Conservation (phyloP, 1,284 basidiomycete genomes). For the Sporisorium iseilematis-ciliati region DNA sequence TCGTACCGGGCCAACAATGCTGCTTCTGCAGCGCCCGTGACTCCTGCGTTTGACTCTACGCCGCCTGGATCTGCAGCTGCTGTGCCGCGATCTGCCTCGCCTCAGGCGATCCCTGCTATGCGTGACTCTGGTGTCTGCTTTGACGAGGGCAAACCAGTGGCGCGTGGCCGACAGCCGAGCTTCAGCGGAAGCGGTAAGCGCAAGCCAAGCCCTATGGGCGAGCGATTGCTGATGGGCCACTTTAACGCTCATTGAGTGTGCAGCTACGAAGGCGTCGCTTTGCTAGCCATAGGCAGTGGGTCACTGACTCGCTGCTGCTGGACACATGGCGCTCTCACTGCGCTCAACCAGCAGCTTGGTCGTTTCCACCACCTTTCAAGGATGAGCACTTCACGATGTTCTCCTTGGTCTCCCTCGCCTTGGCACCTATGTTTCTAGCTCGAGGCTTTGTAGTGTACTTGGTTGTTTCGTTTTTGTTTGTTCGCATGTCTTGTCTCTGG, state of each 20-base stretch:
- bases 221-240: slow-evolving; percentile 65
- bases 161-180: slow-evolving; percentile 49
- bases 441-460: slow-evolving; percentile 5
- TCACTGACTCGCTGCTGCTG: background rate
- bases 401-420: background rate
- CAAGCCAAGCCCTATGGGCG: slow-evolving; percentile 64
- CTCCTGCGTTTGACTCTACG: slow-evolving; percentile 26
- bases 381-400: background rate
- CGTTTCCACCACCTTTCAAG: too few species aligned
- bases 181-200: slow-evolving; percentile 49
- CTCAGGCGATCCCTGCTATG: slow-evolving; percentile 30
- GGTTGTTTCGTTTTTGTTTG: slow-evolving; percentile 3
- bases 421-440: slow-evolving; percentile 8
- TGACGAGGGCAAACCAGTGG: slow-evolving; percentile 15
- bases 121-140: slow-evolving; percentile 42
- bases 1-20: slow-evolving; percentile 29
- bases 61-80: slow-evolving; percentile 19
- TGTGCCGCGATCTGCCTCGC: slow-evolving; percentile 41
- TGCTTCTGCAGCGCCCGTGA: slow-evolving; percentile 13
- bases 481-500: slow-evolving; percentile 11
- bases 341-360: background rate
- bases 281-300: background rate
- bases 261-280: background rate
- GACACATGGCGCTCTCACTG: background rate
- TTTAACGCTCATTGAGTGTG: slow-evolving; percentile 50